Base-by-base conservation (phyloP, 352 stramenopile genomes). In the Globisporangium paddicum region DNA sequence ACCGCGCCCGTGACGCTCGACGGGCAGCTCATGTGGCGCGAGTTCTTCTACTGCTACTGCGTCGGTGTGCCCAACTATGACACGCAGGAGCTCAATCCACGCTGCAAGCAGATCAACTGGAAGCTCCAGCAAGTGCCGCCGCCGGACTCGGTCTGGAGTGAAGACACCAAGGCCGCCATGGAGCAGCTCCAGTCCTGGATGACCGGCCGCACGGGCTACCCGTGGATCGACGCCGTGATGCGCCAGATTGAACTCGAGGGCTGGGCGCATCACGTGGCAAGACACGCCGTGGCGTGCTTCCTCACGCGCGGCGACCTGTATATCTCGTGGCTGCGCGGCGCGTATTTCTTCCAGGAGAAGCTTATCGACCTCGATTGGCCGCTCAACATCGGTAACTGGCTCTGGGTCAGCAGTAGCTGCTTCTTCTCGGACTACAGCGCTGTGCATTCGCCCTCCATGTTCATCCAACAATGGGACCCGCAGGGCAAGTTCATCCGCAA, bases 301-400 rank as follows among this genome's bases (percentile, higher is more conserved):
- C 72, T 99, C 9, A 99, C 97, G 9, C 73, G 97, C 21, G 96
- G 96, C 7, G 95, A 98, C 64, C 73, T 98, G 16, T 98, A 90
- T 68, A 88, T 97, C 56, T 93, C 77, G 64, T 99, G 96, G 96
- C 79, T 98, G 46, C 71, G 86, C 30, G 96, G 95, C 5, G 90
- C 88, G 8, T 69, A 72, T 23, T 92, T 96, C 21, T 96, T 87
- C 69, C 94, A 99, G 60, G 79, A 92, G 58, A 84, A 97, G 34
- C 78, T 98, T 2, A 75, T 99, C 35, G 97, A 99, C 70, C 73
- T 96, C 23, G 96, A 99, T 67, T 99, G 95, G 83, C 67, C 84
- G 2, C 66, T 99, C n/a, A 99, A 99, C 75, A 88, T 96, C 58
- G 97, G 96, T 72, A 99, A 99, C 65, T 99, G 97, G 96, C 81